Conservation (phyloP, 2,329 filamentous ascomycete species). For the Diaporthe sp. region DNA sequence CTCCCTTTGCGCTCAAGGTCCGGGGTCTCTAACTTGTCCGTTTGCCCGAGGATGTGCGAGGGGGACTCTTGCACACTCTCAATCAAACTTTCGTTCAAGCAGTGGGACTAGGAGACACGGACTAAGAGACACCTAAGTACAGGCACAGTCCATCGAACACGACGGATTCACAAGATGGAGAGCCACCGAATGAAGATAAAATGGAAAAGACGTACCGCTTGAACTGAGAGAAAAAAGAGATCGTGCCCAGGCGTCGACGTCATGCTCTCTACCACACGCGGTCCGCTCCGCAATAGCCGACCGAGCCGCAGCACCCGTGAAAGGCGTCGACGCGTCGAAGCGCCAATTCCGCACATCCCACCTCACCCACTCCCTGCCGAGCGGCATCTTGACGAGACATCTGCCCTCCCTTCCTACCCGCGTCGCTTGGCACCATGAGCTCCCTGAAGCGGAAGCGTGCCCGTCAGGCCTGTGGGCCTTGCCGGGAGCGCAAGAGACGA, state of each 20-base stretch:
- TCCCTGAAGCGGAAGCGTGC: conserved; percentile 54
- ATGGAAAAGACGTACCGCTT: background rate
- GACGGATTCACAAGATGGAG: background rate
- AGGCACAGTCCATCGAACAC: background rate
- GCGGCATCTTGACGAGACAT: conserved; percentile 1
- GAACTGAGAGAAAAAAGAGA: background rate
- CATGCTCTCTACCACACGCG: background rate
- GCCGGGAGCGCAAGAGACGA: conserved; percentile 69
- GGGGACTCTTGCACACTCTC: background rate
- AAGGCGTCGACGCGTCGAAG: background rate
- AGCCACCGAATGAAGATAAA: background rate
- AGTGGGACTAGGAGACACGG: background rate
- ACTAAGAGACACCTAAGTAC: background rate
- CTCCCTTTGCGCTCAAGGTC: background rate
- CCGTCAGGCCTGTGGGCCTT: conserved; percentile 63
- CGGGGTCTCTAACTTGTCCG: background rate
- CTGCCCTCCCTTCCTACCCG: background rate
- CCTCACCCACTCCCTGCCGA: background rate
- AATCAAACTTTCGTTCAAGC: background rate
- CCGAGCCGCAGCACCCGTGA: conserved; percentile 4
- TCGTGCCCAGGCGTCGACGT: background rate
- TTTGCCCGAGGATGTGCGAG: background rate
- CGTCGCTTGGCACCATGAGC: background rate
- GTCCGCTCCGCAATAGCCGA: conserved; percentile 5
- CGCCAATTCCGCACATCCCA: conserved; percentile 15